Evolutionary conservation across 2,329 filamentous ascomycete species (phyloP), one percentile per base, ranked within the genome.

Genomic region (Biscogniauxia sp.): DNA sequence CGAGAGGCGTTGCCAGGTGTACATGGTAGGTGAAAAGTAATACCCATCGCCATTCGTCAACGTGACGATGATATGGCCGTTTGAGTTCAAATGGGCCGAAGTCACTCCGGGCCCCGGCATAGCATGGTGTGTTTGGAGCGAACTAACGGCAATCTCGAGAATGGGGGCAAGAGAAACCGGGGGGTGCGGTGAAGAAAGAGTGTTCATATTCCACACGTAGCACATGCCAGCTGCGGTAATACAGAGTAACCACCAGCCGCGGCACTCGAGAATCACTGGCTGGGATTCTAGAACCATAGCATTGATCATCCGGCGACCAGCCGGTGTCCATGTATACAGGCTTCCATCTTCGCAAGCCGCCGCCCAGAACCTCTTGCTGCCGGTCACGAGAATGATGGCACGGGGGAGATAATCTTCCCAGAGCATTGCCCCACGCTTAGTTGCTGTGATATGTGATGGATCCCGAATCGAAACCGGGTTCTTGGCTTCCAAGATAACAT

Each of bases 361-460:
- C 0, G 91, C 90, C 91, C 95, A 99, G 72, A 98, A 93, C 67
- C 90, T 88, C 68, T 89, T 88, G 74, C 93, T 98, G 2, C 93
- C 96, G 0, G 94, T 95, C 1, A 96, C 88, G 1, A 98, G 83
- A n/a, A 99, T 84, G 23, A 97, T 90, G 5, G 92, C 87, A 61
- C 89, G 85, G 0, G 94, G 93, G 15, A 99, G 79, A 69, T 92
- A 99, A 72, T 99, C 96, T 70, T 97, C 92, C 95, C 96, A 99
- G 3, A 98, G 76, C 1, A 90, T 81, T 59, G 88, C 87, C 4
- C 92, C 92, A 58, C 92, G 87, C 72, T 92, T 94, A 1, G 88
- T 90, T 49, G 95, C 88, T 5, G 87, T 91, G 51, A 99, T 86
- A 37, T 92, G 88, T 4, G 92, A 91, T 1, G 95, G 95, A 61